Percentiles rank a stretch among this genome's conserved stretches.
These are phyloP conservation scores for Protea cynaroides DNA, from an alignment of 164 flowering plant species.

Conservation along the genomic window DNA sequence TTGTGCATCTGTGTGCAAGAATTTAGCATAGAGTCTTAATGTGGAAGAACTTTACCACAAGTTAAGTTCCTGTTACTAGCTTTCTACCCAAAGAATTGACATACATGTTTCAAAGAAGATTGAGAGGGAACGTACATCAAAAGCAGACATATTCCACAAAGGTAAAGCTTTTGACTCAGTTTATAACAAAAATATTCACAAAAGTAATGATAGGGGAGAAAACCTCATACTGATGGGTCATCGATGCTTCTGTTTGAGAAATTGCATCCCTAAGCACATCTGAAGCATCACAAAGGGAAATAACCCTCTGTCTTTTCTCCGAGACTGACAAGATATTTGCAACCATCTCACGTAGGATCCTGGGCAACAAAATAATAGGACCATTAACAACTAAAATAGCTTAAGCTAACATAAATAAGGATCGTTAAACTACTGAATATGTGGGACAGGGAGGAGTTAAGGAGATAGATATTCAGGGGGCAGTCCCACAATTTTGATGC, in stretches of 20 bases:
- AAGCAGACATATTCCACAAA: too few species aligned
- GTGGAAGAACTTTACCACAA: too few species aligned
- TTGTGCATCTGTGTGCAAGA: too few species aligned
- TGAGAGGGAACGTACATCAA: too few species aligned
- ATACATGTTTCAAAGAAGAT: too few species aligned
- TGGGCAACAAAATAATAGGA: conserved; percentile 20
- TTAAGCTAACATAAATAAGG: not conserved
- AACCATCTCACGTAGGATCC: conserved; percentile 67
- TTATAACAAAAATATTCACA: not conserved
- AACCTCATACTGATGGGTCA: conserved; percentile 92
- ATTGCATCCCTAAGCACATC: conserved; percentile 87
- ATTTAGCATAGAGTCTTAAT: too few species aligned
- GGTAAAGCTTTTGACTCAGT: not conserved
- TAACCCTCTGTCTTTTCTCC: conserved; percentile 52
- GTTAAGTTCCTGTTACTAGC: too few species aligned
- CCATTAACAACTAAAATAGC: conserved; percentile 4
- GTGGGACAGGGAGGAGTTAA: not conserved
- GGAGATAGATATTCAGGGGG: too few species aligned
- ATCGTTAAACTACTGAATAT: not conserved
- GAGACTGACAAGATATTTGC: conserved; percentile 60
- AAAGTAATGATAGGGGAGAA: conserved; percentile 8
- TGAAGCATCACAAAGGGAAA: conserved; percentile 76
- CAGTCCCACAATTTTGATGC: too few species aligned
- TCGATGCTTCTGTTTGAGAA: conserved; percentile 62
- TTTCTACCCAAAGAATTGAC: too few species aligned